A percentile compares a stretch with the other conserved stretches of the same genome.
These are phyloP conservation scores for Adansonia grandidieri DNA, from an alignment of 441 rosid species.

Conservation along the genomic window DNA sequence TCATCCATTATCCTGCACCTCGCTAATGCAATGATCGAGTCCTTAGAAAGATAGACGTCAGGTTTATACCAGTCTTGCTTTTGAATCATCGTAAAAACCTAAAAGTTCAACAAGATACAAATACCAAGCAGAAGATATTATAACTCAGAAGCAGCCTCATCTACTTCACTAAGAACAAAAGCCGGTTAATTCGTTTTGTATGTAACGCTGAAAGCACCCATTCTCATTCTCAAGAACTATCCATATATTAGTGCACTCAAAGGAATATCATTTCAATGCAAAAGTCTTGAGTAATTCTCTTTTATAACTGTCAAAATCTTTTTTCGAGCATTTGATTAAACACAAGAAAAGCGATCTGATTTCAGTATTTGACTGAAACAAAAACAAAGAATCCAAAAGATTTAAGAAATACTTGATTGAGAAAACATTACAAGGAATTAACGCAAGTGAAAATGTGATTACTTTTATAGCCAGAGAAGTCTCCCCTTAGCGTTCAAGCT, in stretches of 20 bases:
- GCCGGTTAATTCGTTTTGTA: background rate
- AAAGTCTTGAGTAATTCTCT: no score
- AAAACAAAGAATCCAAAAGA: background rate
- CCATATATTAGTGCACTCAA: background rate
- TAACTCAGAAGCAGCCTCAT: conserved; percentile 16
- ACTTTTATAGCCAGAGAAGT: conserved; percentile 74
- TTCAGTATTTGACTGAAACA: background rate
- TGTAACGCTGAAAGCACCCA: background rate
- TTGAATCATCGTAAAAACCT: conserved; percentile 75
- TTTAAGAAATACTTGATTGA: background rate
- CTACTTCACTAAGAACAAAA: background rate
- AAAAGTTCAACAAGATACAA: conserved; percentile 33
- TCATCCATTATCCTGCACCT: conserved; percentile 77
- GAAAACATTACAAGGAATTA: background rate
- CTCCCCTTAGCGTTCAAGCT: conserved; percentile 93
- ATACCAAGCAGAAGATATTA: conserved; percentile 17
- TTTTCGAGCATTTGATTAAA: conserved; percentile 52
- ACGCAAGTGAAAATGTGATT: background rate
- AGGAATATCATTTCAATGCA: background rate
- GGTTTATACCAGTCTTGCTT: conserved; percentile 90
- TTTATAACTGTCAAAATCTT: background rate
- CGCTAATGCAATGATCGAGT: conserved; percentile 72
- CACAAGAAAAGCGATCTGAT: conserved; percentile 33
- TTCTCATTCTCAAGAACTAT: conserved; percentile 7
- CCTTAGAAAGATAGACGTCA: conserved; percentile 86